Evolutionary conservation across 1,139 yeast genomes (phyloP).

Genomic region (Saccharomycopsis hybrid): DNA sequence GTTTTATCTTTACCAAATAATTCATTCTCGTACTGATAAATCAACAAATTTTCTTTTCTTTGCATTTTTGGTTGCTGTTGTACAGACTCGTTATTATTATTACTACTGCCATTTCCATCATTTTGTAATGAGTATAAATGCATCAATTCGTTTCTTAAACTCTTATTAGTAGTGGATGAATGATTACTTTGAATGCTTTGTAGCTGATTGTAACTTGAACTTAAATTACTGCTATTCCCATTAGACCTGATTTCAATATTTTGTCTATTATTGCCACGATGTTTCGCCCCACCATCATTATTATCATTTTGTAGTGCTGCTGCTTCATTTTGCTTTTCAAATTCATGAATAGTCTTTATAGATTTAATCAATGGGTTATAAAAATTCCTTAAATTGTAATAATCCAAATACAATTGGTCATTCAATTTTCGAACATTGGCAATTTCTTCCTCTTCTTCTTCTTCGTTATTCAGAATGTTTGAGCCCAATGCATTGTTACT

Average conservation of each 20-base stretch:
- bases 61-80: not conserved
- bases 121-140: slow-evolving; percentile 17
- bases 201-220: slow-evolving; percentile 8
- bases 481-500: not conserved
- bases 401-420: slow-evolving; percentile 19
- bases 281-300: slow-evolving; percentile 1
- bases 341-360: slow-evolving; percentile 9
- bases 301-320: not conserved
- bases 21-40: slow-evolving; percentile 16
- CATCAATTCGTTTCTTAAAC: slow-evolving; percentile 17
- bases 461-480: not conserved
- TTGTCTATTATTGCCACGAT: not conserved
- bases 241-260: not conserved
- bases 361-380: slow-evolving; percentile 17
- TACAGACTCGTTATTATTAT: too few relatives aligned
- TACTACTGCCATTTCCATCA: slow-evolving; percentile 3
- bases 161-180: slow-evolving; percentile 4
- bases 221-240: not conserved
- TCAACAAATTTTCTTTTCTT: slow-evolving; percentile 15
- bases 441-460: not conserved
- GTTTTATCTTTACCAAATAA: slow-evolving; percentile 7
- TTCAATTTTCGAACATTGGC: slow-evolving; percentile 17
- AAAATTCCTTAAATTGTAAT: slow-evolving; percentile 16
- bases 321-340: not conserved
- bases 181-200: slow-evolving; percentile 11